Base-by-base conservation (phyloP, 2,329 filamentous ascomycete species). In the Plenodomus lindquistii region DNA sequence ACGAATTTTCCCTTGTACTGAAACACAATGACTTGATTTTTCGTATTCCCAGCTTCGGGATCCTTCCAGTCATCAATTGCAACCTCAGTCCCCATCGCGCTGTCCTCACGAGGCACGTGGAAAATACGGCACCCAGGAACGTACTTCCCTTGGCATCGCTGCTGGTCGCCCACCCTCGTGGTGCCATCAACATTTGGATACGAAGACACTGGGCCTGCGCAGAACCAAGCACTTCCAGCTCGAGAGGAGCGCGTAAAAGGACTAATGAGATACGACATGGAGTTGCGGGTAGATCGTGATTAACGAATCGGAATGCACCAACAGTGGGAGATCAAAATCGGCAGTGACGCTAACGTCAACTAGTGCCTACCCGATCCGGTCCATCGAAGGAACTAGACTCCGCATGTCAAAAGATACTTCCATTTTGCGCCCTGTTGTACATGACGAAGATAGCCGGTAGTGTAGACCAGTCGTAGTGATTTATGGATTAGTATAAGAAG, bases 1-100 rank as follows among this genome's bases (percentile, higher is more conserved):
- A 88, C 80, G n/a, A 88, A 76, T 50, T 81, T 83, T 2, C 81
- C 82, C 42, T 78, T 80, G 59, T 86, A 86, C 55, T 78, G 78
- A 53, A 88, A 89, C 0, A 89, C 77, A 16, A 89, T 74, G 0
- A 88, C 82, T 60, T 88, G 85, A 46, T 86, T 77, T 75, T 76
- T 62, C 3, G 59, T 36, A 34, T 59, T 47, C 16, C 52, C 57
- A n/a, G 41, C n/a, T 29, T 54, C 52, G 0, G 55, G 42, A 9
- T 64, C 63, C 40, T 55, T 63, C 63, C 63, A 66, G 4, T 66
- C 62, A 29, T 65, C 62, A 13, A 67, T 60, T 9, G 53, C 48
- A 2, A 65, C 44, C 18, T 59, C 52, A 0, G 38, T 44, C 0
- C 58, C 58, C 20, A 40, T 44, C 2, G 57, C 52, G 21, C 59